Evolutionary conservation across 768 basidiomycete species (phyloP), one percentile per base, ranked within the genome.

Genomic region (Suillus spraguei): DNA sequence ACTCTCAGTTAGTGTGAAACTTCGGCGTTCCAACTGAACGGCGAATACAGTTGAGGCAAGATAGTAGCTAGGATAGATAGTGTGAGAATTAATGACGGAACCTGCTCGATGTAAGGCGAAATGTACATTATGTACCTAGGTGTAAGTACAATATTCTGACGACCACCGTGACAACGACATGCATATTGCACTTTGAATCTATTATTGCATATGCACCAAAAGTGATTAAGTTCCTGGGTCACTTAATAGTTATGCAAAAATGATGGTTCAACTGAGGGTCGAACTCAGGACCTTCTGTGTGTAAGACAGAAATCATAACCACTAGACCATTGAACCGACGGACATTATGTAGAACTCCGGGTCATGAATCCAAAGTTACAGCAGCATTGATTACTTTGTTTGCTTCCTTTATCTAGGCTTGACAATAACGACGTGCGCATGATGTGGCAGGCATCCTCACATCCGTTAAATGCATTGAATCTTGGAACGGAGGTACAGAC

Each of bases 301-400:
- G 35, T 80, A 77, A 79, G 78, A 80, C 78, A 80, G 79, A 79
- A 79, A 79, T 79, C 78, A 79, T 79, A 80, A 79, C 78, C 78
- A 80, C 78, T 79, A 79, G 78, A 79, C 78, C 78, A 79, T 66
- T 78, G 78, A 79, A 79, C 78, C 72, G 16, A 62, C 13, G 28
- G 33, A 63, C n/a, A n/a, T 33, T 10, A 0, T 2, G 5, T 1
- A 0, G 20, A 8, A 11, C 4, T 1, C 28, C n/a, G 14, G 4
- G 0, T 6, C 28, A 28, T 28, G 28, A 28, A 28, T 28, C 28
- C 28, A 2, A 28, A 28, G 28, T 28, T 28, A 28, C 28, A 28
- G 20, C 39, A 46, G 44, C 11, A 24, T 10, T 5, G 9, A 9
- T 13, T 5, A 17, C 39, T 41, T 17, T 2, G 16, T 41, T 41